Conservation (phyloP, 768 basidiomycete species). For the Stropharia rugosoannulata region DNA sequence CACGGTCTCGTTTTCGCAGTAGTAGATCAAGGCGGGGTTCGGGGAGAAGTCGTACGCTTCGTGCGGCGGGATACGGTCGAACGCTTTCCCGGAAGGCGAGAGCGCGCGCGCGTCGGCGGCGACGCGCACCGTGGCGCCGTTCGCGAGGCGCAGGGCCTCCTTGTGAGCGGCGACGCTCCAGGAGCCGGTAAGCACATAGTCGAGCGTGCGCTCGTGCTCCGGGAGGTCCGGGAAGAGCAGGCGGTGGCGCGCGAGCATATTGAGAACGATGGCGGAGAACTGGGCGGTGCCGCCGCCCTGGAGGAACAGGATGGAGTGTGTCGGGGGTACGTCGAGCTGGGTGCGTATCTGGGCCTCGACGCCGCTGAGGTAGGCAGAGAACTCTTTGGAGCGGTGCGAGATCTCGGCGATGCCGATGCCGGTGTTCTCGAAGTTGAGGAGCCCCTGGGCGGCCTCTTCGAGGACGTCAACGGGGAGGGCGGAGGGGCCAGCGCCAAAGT, state of each 20-base stretch:
- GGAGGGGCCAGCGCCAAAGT: constrained; percentile 96
- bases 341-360: constrained; percentile 67
- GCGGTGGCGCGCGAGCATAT: constrained; percentile 86
- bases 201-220: constrained; percentile 60
- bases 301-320: constrained; percentile 86
- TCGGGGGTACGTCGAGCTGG: constrained; percentile 79
- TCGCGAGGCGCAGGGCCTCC: constrained; percentile 75
- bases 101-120: constrained; percentile 67
- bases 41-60: constrained; percentile 71
- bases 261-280: constrained; percentile 90
- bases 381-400: constrained; percentile 93
- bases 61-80: constrained; percentile 78
- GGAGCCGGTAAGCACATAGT: constrained; percentile 91
- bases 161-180: constrained; percentile 88
- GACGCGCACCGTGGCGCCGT: constrained; percentile 56
- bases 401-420: constrained; percentile 97
- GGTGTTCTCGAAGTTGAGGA: constrained; percentile 88
- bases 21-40: constrained; percentile 91
- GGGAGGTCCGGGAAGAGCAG: constrained; percentile 62
- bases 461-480: constrained; percentile 87
- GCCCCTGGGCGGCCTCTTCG: constrained; percentile 73
- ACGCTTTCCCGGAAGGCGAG: constrained; percentile 66
- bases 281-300: constrained; percentile 94
- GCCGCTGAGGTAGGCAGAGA: constrained; percentile 63
- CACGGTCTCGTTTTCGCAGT: constrained; percentile 99